These are phyloP conservation scores for Penicillium ochrochloron DNA, from an alignment of 495 filamentous ascomycete genomes.

Conservation along the genomic window DNA sequence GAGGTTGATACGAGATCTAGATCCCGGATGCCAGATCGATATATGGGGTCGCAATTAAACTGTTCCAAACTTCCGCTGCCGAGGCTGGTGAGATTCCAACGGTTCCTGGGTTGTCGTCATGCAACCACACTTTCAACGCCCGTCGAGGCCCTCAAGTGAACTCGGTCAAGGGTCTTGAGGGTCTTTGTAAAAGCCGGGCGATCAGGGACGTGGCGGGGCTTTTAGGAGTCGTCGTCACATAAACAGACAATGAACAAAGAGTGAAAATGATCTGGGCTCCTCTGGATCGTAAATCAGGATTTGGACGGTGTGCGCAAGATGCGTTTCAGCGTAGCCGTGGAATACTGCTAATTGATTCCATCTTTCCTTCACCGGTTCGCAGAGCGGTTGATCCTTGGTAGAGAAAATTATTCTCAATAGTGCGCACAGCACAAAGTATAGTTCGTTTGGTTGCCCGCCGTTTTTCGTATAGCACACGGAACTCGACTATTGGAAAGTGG, in stretches of 20 bases:
- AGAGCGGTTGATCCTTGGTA: not conserved
- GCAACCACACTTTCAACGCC: slow-evolving; percentile 7
- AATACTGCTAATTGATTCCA: not conserved
- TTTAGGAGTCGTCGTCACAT: slow-evolving; percentile 28
- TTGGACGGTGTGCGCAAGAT: slow-evolving; percentile 2
- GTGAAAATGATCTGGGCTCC: slow-evolving; percentile 2
- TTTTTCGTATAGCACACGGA: not conserved
- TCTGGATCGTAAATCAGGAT: not conserved
- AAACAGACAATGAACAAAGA: slow-evolving; percentile 16
- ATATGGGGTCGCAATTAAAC: not conserved
- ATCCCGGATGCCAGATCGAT: not conserved
- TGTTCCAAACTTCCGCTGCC: not conserved
- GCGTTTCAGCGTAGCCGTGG: slow-evolving; percentile 6
- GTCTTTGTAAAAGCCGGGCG: slow-evolving; percentile 7
- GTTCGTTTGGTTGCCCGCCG: not conserved
- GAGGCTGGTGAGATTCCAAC: not conserved
- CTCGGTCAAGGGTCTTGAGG: slow-evolving; percentile 16
- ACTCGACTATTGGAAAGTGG: not conserved
- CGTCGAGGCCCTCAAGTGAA: not conserved
- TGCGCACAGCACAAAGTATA: not conserved
- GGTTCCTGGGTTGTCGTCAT: slow-evolving; percentile 17
- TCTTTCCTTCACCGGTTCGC: not conserved
- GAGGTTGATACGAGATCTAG: not conserved
- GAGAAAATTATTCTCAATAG: not conserved
- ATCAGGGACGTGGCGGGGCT: slow-evolving; percentile 26